Percentiles rank a stretch among this genome's conserved stretches.
phyloP scores from a whole-genome alignment of 129 eudicot species.

The Flaveria bidentis region DNA sequence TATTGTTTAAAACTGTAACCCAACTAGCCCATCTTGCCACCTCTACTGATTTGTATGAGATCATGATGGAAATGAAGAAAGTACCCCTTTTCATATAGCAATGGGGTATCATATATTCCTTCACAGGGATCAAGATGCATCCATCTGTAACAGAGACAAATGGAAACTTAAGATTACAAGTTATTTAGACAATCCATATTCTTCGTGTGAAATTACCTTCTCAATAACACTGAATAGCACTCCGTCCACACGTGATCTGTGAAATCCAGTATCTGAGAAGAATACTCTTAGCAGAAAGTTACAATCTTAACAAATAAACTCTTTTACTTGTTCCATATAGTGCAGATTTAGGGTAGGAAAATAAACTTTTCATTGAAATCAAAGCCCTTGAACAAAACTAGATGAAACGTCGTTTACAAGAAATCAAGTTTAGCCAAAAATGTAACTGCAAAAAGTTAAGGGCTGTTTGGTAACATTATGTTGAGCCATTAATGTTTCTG shows the following conservation, averaged over 20 bases:
- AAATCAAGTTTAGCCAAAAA: not conserved
- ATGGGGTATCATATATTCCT: constrained; percentile 89
- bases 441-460: no score
- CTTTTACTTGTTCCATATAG: constrained; percentile 5
- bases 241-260: constrained; percentile 98
- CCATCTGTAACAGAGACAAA: constrained; percentile 62
- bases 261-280: constrained; percentile 65
- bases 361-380: not conserved
- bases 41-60: not conserved
- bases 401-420: not conserved
- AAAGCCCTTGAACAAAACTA: not conserved
- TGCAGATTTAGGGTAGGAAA: not conserved
- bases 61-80: constrained; percentile 12
- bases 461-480: no score
- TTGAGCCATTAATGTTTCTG: no score
- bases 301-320: not conserved
- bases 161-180: constrained; percentile 9
- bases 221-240: constrained; percentile 71
- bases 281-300: constrained; percentile 11
- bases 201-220: constrained; percentile 52
- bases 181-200: constrained; percentile 10
- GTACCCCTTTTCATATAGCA: constrained; percentile 95
- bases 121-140: constrained; percentile 99
- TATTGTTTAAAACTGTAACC: not conserved
- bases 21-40: constrained; percentile 1